Base-by-base conservation (phyloP, 768 basidiomycete genomes). In the Tricholoma hemisulphureum region DNA sequence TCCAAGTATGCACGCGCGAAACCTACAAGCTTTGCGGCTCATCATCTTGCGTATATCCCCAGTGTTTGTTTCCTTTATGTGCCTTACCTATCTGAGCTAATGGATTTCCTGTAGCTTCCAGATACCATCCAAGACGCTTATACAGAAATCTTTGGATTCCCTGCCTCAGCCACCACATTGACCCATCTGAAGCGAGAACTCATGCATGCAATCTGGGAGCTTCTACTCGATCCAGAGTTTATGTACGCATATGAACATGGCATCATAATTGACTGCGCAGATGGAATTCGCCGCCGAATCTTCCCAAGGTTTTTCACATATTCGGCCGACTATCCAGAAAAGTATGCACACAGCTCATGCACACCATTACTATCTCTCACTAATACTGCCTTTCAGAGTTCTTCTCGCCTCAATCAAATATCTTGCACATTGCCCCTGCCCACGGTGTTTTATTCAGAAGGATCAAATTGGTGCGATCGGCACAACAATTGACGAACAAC, bases 41-140 rank as follows among this genome's bases (percentile, higher is more conserved):
- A 79, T 50, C 75, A 77, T 52, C 11, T 78, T 6, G 75, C 70
- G 1, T 79, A 79, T 63, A 69, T 81, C 54, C 72, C 72, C 0
- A 66, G 64, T 45, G 76, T 79, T 35, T 14, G 34, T 52, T 21
- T 37, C 31, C n/a, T n/a, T 16, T 18, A 28, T 31, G 6, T 51
- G 49, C 31, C 28, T 51, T 34, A 11, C 21, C 31, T 31, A 34
- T 21, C 20, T 34, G 29, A 21, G 51, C n/a, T 51, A 34, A 51
- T 32, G n/a, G 7, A 45, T 51, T 51, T 6, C 6, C 31, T 10
- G 13, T 35, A 51, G 51, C 51, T 51, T 34, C 72, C 69, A 1
- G 70, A 70, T 37, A 24, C 48, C 2, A 56, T 75, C 26, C 65
- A 71, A 37, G 69, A 45, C 24, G 43, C 24, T 24, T 45, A 45